Base-by-base conservation (phyloP, 148 eudicot genomes). In the Vaccinium darrowii region DNA sequence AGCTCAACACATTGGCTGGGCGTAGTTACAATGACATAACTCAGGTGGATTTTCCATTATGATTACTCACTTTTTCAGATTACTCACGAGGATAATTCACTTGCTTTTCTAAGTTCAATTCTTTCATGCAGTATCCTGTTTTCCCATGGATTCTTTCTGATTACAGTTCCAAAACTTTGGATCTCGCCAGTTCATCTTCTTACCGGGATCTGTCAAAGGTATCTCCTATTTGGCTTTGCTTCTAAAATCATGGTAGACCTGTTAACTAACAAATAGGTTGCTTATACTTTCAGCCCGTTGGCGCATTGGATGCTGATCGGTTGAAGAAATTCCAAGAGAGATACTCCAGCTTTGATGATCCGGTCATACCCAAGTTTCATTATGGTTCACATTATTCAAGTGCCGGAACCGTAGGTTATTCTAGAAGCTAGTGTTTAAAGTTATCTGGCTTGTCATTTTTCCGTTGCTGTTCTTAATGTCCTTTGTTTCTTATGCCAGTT, bases 111-210 rank as follows among this genome's bases (percentile, higher is more conserved):
- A 82, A 79, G 49, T 76, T 81, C 81, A 13, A 82, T 74, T 85
- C 78, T 81, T 90, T n/a, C 80, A 53, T 92, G 91, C 98, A 97
- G 99, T 97, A 97, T 91, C 99, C 99, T 82, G 96, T 97, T 78
- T 97, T 97, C 84, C 99, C 99, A n/a, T 97, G 99, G 99, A 95
- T 97, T 86, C 88, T 97, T 86, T 91, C 99, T 84, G 99, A 97
- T 90, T 97, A 97, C 90, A 91, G 86, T 86, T 95, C 99, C 78
- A 84, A 89, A 83, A 84, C 76, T 82, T 90, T 97, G 91, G 95
- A 97, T 90, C 93, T 97, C 81, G 83, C 94, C 67, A 89, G 80
- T 87, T 92, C 96, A 76, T 92, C 93, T 82, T 95, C 98, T 62
- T 97, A 94, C 84, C 93, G 99, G 83, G 99, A 97, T 84, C 95